Conservation (phyloP, 2,329 filamentous ascomycete genomes). For the Didymella segeticola region DNA sequence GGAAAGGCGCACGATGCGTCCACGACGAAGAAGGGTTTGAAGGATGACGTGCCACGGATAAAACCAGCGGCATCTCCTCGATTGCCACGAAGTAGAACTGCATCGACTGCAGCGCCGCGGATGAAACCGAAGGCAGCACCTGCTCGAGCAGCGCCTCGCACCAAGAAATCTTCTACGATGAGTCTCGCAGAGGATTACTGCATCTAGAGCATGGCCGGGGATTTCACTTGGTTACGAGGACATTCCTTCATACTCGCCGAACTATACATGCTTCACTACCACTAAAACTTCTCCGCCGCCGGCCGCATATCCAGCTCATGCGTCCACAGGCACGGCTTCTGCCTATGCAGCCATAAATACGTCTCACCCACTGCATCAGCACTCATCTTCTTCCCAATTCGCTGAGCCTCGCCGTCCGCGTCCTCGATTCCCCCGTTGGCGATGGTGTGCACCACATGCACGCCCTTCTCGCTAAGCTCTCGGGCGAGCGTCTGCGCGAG, state of each 20-base stretch:
- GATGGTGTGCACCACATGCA: constrained; percentile 67
- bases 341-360: constrained; percentile 60
- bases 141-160: neutral
- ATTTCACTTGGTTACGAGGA: too few species aligned
- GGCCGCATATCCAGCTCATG: constrained; percentile 61
- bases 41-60: neutral
- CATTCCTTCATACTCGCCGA: too few species aligned
- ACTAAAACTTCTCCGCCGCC: constrained; percentile 58
- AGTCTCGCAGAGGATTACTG: neutral
- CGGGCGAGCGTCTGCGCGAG: constrained; percentile 63
- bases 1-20: neutral
- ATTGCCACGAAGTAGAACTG: neutral
- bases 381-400: constrained; percentile 62
- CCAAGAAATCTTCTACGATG: neutral
- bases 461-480: constrained; percentile 63
- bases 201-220: neutral
- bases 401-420: constrained; percentile 56
- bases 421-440: constrained; percentile 63
- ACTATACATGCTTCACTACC: too few species aligned
- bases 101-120: neutral
- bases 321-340: constrained; percentile 59
- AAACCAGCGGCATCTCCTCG: neutral
- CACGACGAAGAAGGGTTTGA: neutral
- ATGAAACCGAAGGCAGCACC: neutral
- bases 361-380: constrained; percentile 65